Conservation (phyloP, 257 asterid species). For the Striga asiatica region DNA sequence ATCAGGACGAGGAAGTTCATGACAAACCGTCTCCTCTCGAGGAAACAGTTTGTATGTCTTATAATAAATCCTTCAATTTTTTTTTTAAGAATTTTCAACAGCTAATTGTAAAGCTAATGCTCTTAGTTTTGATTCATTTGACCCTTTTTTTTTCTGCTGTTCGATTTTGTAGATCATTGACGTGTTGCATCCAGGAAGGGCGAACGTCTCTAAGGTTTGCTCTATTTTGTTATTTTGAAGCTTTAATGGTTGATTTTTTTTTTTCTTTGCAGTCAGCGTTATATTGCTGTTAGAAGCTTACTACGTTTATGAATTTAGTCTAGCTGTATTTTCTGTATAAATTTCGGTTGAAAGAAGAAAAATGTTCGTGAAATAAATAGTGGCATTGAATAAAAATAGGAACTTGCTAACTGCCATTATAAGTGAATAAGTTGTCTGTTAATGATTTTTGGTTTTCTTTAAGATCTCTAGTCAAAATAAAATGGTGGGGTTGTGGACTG, state of each 20-base stretch:
- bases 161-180: conserved; percentile 47
- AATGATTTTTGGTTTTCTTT: no score
- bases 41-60: conserved; percentile 69
- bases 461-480: no score
- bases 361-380: no score
- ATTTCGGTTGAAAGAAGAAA: not conserved
- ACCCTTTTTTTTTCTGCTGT: not conserved
- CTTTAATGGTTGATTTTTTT: no score
- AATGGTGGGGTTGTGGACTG: not conserved
- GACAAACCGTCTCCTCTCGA: conserved; percentile 80
- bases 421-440: no score
- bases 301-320: not conserved
- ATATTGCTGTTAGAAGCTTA: not conserved
- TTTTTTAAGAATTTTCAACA: not conserved
- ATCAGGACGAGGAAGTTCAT: conserved; percentile 82
- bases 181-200: conserved; percentile 84
- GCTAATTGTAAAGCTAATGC: not conserved
- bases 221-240: not conserved
- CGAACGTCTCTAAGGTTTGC: conserved; percentile 80
- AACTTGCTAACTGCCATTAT: no score
- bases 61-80: not conserved
- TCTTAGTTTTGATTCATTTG: not conserved
- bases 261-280: not conserved
- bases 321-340: not conserved
- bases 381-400: no score